A percentile compares a stretch with the other conserved stretches of the same genome.
Conservation (phyloP, 192 early-diverging fungal genomes). For the Spizellomyces sp. region DNA sequence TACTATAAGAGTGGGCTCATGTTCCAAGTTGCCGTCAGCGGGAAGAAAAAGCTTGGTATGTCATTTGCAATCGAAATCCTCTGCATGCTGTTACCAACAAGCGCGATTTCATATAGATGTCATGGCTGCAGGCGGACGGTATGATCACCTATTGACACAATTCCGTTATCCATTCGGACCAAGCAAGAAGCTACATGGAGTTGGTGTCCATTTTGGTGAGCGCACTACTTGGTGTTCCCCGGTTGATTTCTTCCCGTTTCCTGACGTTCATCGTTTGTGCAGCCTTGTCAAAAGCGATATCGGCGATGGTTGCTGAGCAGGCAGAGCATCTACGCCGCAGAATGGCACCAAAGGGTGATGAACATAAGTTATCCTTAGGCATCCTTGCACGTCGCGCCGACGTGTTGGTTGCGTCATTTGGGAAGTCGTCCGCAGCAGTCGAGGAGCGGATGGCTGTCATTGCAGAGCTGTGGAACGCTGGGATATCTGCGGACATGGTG, state of each 20-base stretch:
- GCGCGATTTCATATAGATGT: constrained; percentile 42
- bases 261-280: neutral
- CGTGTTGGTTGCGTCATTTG: constrained; percentile 87
- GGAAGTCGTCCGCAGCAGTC: constrained; percentile 58
- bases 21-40: constrained; percentile 62
- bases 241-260: constrained; percentile 52
- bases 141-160: constrained; percentile 60
- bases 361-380: constrained; percentile 25
- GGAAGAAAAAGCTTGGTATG: constrained; percentile 39
- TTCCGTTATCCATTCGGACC: constrained; percentile 55
- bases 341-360: constrained; percentile 20
- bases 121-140: constrained; percentile 71
- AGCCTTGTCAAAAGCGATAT: constrained; percentile 38
- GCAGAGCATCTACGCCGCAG: constrained; percentile 7
- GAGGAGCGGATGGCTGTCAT: constrained; percentile 78
- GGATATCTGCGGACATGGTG: constrained; percentile 79
- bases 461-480: constrained; percentile 75
- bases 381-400: constrained; percentile 52
- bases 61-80: neutral
- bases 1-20: constrained; percentile 61
- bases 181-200: constrained; percentile 46
- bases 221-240: constrained; percentile 61
- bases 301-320: constrained; percentile 26
- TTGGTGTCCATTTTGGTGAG: constrained; percentile 84
- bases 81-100: too few relatives aligned